Conservation (phyloP, 106 monocot genomes). For the Triglochin maritima region DNA sequence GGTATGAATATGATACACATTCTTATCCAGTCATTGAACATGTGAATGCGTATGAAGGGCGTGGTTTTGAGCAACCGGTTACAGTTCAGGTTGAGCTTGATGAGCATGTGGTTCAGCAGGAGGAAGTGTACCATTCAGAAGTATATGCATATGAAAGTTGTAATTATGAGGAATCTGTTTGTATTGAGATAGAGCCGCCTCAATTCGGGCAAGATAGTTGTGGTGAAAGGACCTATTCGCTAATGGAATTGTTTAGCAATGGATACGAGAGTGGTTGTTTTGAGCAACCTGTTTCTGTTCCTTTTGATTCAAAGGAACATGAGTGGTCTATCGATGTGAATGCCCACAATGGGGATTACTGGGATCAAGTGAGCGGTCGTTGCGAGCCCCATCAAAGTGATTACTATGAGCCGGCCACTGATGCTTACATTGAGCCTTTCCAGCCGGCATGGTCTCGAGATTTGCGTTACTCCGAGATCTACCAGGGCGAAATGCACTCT, state of each 20-base stretch:
- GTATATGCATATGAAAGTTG: constrained; percentile 12
- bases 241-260: neutral
- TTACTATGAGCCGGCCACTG: neutral
- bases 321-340: neutral
- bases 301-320: neutral
- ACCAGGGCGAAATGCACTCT: constrained; percentile 1
- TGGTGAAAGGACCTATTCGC: neutral
- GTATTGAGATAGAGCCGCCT: neutral
- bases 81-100: neutral
- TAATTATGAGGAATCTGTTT: constrained; percentile 1
- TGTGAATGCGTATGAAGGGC: neutral
- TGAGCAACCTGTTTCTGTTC: constrained; percentile 1
- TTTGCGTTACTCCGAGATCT: constrained; percentile 8
- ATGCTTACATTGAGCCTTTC: constrained; percentile 29
- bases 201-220: neutral
- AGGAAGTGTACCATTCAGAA: neutral
- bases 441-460: constrained; percentile 27
- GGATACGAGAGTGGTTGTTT: neutral
- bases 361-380: neutral
- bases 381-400: constrained; percentile 3
- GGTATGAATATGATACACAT: neutral
- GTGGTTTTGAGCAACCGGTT: neutral
- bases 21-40: neutral
- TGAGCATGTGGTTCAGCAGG: neutral
- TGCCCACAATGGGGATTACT: neutral